Evolutionary conservation across 2,329 filamentous ascomycete species (phyloP), one percentile per base, ranked within the genome.

Genomic region (Talaromyces funiculosus): DNA sequence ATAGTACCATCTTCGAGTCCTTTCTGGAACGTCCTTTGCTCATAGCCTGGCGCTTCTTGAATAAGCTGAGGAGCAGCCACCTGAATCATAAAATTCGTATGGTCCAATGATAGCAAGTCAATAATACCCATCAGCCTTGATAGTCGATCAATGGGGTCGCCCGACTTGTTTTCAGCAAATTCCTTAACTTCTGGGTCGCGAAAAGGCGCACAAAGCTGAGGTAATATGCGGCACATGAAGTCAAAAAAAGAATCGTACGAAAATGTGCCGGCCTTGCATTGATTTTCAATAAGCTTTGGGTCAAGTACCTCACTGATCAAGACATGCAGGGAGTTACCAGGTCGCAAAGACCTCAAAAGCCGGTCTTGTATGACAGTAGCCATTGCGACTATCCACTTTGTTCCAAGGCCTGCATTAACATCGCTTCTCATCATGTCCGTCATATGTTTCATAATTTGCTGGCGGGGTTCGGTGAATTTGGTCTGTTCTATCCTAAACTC

Each of bases 51-150:
- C 5, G 83, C 82, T 65, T 86, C 84, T 64, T 84, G 80, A 61
- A 87, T 82, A 40, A 88, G 77, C 8, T 81, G 81, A 2, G 84
- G 84, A 1, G 84, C 83, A 8, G 82, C 82, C 37, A 83, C 78
- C 72, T 82, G 83, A 54, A 88, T 78, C 69, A 87, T 81, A 71
- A 86, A 87, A 68, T 88, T 88, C 6, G 84, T 84, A 67, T 87
- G 85, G 67, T 88, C 85, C 31, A 88, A 73, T 9, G 81, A 84
- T 22, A 88, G 75, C 35, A 84, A 74, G 64, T 88, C 85, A 57
- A 87, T 85, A 55, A 85, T 80, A 57, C 84, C 80, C 64, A 87
- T 80, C n/a, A 88, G 73, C 64, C 81, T 80, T 68, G 85, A 84
- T 10, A 87, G 74, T 65, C 86, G 85, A 66, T 86, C 83, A 59